Percentiles rank a stretch among this genome's conserved stretches.
Evolutionary conservation across 345 rosid species (phyloP).

Genomic region (Mallotus nudiflorus): DNA sequence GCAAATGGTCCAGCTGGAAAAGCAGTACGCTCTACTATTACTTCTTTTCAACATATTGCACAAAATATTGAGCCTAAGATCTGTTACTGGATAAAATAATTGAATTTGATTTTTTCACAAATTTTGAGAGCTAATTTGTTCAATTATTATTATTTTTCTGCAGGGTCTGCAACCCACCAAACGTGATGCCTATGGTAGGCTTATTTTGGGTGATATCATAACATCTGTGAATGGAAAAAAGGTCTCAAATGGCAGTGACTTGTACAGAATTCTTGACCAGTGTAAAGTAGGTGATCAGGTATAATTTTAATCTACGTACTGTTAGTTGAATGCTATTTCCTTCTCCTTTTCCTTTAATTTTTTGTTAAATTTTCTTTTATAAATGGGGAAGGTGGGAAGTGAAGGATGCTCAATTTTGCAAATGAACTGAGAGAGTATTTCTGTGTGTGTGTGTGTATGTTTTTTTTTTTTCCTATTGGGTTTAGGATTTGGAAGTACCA

Average conservation of each 20-base stretch:
- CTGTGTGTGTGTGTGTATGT: too few relatives aligned
- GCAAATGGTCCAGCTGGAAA: conserved; percentile 91
- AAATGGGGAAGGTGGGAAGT: neutral
- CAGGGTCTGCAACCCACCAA: conserved; percentile 85
- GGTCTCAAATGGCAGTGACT: conserved; percentile 78
- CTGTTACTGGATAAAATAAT: neutral
- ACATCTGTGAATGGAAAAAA: conserved; percentile 80
- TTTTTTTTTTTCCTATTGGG: neutral
- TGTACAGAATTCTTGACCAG: conserved; percentile 90
- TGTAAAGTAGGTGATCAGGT: conserved; percentile 90
- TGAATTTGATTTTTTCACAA: neutral
- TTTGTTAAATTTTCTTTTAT: neutral
- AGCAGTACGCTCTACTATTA: conserved; percentile 56
- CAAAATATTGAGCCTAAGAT: neutral
- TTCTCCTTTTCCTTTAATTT: neutral
- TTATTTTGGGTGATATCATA: conserved; percentile 87
- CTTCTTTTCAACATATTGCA: conserved; percentile 5
- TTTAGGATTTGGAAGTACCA: too few relatives aligned
- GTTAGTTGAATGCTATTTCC: neutral
- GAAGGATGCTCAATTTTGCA: neutral
- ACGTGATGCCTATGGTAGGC: conserved; percentile 88
- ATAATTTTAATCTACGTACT: conserved; percentile 1
- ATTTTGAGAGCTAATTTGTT: neutral
- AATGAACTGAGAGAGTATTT: neutral
- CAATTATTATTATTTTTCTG: conserved; percentile 14